Evolutionary conservation across 768 basidiomycete genomes (phyloP).

Genomic region (Mycena polygramma): DNA sequence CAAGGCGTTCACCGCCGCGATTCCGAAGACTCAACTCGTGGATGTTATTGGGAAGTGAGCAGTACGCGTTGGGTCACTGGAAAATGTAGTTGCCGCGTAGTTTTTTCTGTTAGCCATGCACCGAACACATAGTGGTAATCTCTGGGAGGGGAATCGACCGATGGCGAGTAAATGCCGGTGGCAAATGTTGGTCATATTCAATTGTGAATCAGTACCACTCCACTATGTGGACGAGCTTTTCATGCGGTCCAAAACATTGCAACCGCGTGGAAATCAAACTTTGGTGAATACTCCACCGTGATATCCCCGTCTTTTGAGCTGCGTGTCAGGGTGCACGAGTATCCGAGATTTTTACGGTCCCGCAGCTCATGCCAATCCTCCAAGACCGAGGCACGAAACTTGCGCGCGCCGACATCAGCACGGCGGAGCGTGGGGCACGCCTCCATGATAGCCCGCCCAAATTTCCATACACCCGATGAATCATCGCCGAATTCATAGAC

Average conservation of each 20-base stretch:
- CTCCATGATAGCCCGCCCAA: slow-evolving; percentile 18
- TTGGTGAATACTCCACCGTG: not conserved
- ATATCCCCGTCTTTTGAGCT: not conserved
- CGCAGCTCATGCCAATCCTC: not conserved
- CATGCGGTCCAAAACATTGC: slow-evolving; percentile 11
- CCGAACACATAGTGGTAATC: too few species aligned
- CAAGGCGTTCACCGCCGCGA: slow-evolving; percentile 64
- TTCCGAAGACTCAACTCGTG: slow-evolving; percentile 65
- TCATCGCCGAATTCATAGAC: slow-evolving; percentile 6
- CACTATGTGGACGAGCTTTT: too few species aligned
- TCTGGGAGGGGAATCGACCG: too few species aligned
- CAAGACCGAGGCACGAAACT: not conserved
- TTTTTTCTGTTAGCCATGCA: too few species aligned
- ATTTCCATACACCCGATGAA: not conserved
- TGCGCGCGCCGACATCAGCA: slow-evolving; percentile 10
- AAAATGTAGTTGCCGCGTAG: too few species aligned
- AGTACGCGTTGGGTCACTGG: too few species aligned
- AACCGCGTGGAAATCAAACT: slow-evolving; percentile 19
- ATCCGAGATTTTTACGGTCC: not conserved
- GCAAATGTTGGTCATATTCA: too few species aligned
- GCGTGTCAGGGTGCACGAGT: slow-evolving; percentile 17
- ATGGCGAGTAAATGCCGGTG: too few species aligned
- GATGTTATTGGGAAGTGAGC: slow-evolving; percentile 49
- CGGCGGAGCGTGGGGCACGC: slow-evolving; percentile 19
- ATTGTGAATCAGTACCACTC: too few species aligned